A percentile compares a stretch with the other conserved stretches of the same genome.
phyloP scores from a whole-genome alignment of 768 basidiomycete genomes.

The Termitomyces sp. region DNA sequence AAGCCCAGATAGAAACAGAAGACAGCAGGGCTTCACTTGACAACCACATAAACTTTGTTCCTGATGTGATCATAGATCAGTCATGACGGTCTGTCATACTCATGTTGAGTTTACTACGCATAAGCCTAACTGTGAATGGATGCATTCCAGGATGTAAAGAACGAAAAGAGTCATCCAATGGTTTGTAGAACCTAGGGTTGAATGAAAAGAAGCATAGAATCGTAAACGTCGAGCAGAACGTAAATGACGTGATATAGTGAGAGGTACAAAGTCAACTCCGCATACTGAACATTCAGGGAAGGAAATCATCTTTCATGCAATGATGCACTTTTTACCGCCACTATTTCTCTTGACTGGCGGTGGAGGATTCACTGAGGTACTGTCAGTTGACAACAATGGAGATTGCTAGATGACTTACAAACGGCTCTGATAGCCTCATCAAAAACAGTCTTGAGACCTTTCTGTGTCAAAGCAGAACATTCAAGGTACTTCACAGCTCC shows the following conservation, averaged over 20 bases:
- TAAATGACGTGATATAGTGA: constrained; percentile 63
- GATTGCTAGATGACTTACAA: constrained; percentile 48
- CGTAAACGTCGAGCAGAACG: constrained; percentile 62
- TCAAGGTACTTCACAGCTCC: constrained; percentile 95
- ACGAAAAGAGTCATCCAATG: constrained; percentile 15
- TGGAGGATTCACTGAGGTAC: constrained; percentile 66
- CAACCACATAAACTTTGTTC: constrained; percentile 12
- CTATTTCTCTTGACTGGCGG: constrained; percentile 48
- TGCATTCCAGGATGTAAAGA: constrained; percentile 13
- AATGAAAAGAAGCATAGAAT: constrained; percentile 42
- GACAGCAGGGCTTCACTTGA: constrained; percentile 2
- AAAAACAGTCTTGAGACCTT: constrained; percentile 98
- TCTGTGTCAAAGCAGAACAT: constrained; percentile 95
- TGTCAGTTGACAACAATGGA: neutral
- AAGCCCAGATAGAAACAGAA: neutral
- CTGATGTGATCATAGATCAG: constrained; percentile 11
- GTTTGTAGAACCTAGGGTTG: constrained; percentile 8
- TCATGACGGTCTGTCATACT: neutral
- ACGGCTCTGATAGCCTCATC: constrained; percentile 98
- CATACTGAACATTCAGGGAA: constrained; percentile 10
- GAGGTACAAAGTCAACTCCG: constrained; percentile 28
- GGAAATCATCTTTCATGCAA: constrained; percentile 51
- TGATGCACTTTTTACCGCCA: constrained; percentile 56
- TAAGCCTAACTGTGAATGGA: constrained; percentile 6
- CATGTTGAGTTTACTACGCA: constrained; percentile 4